Percentiles rank a stretch among this genome's conserved stretches.
Evolutionary conservation across 495 filamentous ascomycete species (phyloP).

Genomic region (Alectoria sarmentosa): DNA sequence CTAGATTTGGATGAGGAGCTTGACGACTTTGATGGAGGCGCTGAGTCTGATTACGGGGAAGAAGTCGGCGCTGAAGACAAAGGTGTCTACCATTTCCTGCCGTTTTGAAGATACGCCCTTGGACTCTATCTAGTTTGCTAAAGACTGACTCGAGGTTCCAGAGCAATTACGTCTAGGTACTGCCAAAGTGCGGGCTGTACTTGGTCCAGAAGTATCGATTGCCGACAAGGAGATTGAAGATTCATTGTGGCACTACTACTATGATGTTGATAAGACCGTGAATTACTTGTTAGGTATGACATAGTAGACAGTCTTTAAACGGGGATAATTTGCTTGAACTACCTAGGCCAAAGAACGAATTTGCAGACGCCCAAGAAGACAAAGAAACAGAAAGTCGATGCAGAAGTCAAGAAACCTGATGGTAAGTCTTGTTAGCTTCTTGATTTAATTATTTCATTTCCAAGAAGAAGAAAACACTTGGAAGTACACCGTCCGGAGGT

Average conservation of each 20-base stretch:
- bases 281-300: slow-evolving; percentile 62
- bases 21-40: slow-evolving; percentile 52
- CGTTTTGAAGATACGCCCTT: background rate
- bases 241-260: slow-evolving; percentile 91
- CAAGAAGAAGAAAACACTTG: background rate
- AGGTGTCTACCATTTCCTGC: slow-evolving; percentile 33
- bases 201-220: slow-evolving; percentile 46
- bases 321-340: background rate
- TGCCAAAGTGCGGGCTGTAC: slow-evolving; percentile 44
- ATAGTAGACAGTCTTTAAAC: background rate
- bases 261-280: slow-evolving; percentile 78
- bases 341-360: slow-evolving; percentile 27
- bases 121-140: slow-evolving; percentile 22
- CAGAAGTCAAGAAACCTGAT: slow-evolving; percentile 34
- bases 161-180: slow-evolving; percentile 53
- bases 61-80: slow-evolving; percentile 55
- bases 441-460: background rate
- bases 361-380: slow-evolving; percentile 31
- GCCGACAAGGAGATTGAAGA: slow-evolving; percentile 75
- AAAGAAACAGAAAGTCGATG: slow-evolving; percentile 25
- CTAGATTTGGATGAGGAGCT: slow-evolving; percentile 55
- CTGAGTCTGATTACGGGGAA: slow-evolving; percentile 35
- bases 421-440: slow-evolving; percentile 41
- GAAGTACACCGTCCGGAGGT: background rate
- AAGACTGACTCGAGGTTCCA: slow-evolving; percentile 23